A percentile compares a stretch with the other conserved stretches of the same genome.
phyloP scores from a whole-genome alignment of 179 eudicot genomes.

The Vitellaria paradoxa region DNA sequence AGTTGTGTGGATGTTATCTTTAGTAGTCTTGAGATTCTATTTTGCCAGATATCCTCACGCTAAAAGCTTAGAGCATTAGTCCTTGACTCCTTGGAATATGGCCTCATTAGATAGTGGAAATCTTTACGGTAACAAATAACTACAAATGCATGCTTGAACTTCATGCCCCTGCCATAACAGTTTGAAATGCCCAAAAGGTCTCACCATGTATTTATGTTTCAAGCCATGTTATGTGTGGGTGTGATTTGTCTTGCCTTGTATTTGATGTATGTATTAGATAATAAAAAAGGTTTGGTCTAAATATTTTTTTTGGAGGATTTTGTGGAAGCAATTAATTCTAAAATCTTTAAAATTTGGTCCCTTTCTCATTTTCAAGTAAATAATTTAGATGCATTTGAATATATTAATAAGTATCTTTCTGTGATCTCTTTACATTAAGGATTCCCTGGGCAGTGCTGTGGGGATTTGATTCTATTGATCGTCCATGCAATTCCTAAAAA shows the following conservation, averaged over 20 bases:
- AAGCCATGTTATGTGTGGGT: neutral
- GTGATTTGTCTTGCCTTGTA: neutral
- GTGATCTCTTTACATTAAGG: neutral
- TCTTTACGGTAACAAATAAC: neutral
- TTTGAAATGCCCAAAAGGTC: conserved; percentile 3
- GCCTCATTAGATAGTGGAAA: too few relatives aligned
- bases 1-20: neutral
- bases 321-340: neutral
- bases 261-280: neutral
- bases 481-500: neutral
- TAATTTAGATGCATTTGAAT: neutral
- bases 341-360: neutral
- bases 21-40: neutral
- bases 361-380: neutral
- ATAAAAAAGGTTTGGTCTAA: neutral
- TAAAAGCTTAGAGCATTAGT: neutral
- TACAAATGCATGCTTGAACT: neutral
- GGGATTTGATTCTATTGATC: neutral
- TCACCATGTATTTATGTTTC: neutral
- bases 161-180: neutral
- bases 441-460: neutral
- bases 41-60: conserved; percentile 2
- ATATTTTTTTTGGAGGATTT: neutral
- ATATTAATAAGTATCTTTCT: neutral
- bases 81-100: neutral